Conservation (phyloP, 2,329 filamentous ascomycete genomes). For the Scorias spongiosa region DNA sequence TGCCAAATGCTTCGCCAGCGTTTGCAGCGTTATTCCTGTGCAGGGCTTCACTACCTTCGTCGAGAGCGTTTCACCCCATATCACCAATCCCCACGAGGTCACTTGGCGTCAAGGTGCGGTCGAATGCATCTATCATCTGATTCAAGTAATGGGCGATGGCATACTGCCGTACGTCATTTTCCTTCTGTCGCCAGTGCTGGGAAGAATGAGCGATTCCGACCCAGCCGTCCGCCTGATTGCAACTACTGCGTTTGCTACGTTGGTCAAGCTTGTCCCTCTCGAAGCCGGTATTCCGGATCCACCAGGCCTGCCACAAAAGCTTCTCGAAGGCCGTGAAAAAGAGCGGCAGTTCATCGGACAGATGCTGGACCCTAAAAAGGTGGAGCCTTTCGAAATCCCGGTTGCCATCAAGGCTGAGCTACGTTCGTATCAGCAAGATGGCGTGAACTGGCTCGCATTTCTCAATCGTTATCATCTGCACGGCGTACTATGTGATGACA, state of each 20-base stretch:
- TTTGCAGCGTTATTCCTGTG: slow-evolving; percentile 91
- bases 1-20: slow-evolving; percentile 90
- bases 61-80: slow-evolving; percentile 79
- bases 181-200: slow-evolving; percentile 90
- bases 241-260: slow-evolving; percentile 89
- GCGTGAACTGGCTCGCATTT: slow-evolving; percentile 97
- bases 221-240: slow-evolving; percentile 88
- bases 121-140: slow-evolving; percentile 90
- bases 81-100: slow-evolving; percentile 79
- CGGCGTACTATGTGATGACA: slow-evolving; percentile 95
- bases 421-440: slow-evolving; percentile 94
- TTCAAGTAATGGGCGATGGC: slow-evolving; percentile 92
- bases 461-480: slow-evolving; percentile 96
- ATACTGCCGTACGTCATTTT: slow-evolving; percentile 98
- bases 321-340: slow-evolving; percentile 78
- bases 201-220: slow-evolving; percentile 96
- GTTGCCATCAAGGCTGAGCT: slow-evolving; percentile 95
- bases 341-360: slow-evolving; percentile 95
- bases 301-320: slow-evolving; percentile 73
- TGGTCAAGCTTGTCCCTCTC: slow-evolving; percentile 91
- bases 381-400: slow-evolving; percentile 83
- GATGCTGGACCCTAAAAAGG: slow-evolving; percentile 91
- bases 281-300: slow-evolving; percentile 96
- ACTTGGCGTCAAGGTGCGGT: slow-evolving; percentile 85
- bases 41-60: slow-evolving; percentile 94